Base-by-base conservation (phyloP, 495 filamentous ascomycete genomes). In the Xylaria grammica region DNA sequence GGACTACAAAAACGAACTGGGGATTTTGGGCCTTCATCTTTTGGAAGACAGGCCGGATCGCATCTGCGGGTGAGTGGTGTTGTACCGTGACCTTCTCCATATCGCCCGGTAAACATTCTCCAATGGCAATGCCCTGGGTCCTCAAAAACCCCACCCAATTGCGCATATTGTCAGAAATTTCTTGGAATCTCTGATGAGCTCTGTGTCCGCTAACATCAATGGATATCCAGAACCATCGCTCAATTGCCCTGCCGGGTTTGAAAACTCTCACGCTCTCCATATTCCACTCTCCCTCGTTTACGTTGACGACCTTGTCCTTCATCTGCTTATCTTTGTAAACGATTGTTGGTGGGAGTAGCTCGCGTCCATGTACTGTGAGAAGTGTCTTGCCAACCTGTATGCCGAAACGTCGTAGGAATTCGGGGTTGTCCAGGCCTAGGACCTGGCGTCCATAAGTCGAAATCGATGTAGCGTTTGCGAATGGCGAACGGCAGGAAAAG, bases 401-500 rank as follows among this genome's bases (percentile, higher is more conserved):
- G 7, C 86, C 86, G 67, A 91, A 92, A 7, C 67, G 68, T 27
- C 24, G 26, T 24, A 61, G 46, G 20, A 15, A 26, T 50, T 61
- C 30, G 3, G 46, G n/a, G 9, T 66, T 61, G 40, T 83, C 78
- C 17, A 81, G 68, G 19, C 65, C 72, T 11, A 80, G 68, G 19
- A 72, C 58, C n/a, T 69, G 10, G 51, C 75, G 79, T 20, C 87
- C 91, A 9, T 82, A 76, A 0, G 69, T 80, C 1, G 84, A 77
- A 68, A 97, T 89, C 0, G 87, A 89, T 19, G 77, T 60, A 0
- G 89, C 90, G 67, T 96, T 96, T 38, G 81, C 76, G 0, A 75
- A 79, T 0, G 92, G 90, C 10, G 75, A 74, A 13, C 90, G 84
- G 36, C 88, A 90, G 1, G 92, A 88, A 71, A 93, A 91, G 1